Evolutionary conservation across 2,329 filamentous ascomycete genomes (phyloP), one percentile per base, ranked within the genome.

Genomic region (Hypoxylon sp.): DNA sequence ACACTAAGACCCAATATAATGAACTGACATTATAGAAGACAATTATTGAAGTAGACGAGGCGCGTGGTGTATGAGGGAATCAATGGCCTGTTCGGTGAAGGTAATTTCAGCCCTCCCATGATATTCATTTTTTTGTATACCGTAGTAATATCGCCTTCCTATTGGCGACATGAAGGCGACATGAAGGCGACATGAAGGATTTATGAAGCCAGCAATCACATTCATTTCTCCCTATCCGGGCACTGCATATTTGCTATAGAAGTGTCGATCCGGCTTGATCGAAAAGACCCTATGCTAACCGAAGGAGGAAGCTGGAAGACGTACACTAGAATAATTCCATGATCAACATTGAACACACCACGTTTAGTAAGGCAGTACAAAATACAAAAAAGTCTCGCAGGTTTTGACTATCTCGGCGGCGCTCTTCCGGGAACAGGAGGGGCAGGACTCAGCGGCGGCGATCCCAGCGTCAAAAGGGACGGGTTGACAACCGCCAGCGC

Each of bases 401-500:
- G 8, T 44, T 22, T 62, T 33, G 52, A 67, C 35, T 35, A 19
- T 24, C 46, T 67, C 63, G 60, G 54, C 53, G 63, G 56, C 53
- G 63, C 31, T 58, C 50, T 54, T 70, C 69, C 69, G 69, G 59
- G 61, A 69, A 66, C 61, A 47, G 60, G 65, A 69, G 69, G 69
- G 69, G 60, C 46, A 65, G 29, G 37, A 8, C 47, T 44, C 46
- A 61, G 53, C 47, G 64, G 29, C 58, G 65, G 62, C 56, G 63
- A 71, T 69, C 63, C n/a, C 50, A 56, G 63, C 61, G 66, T 70
- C 63, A 65, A 71, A 61, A 50, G 42, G 37, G 37, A 59, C 65
- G 53, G 66, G 65, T 63, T 26, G 6, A 46, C 39, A 57, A 59
- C 51, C 44, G 44, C 31, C 35, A 63, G 37, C 52, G 53, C 42